A percentile compares a stretch with the other conserved stretches of the same genome.
phyloP scores from a whole-genome alignment of 768 basidiomycete species.

The Hebeloma cylindrosporum region DNA sequence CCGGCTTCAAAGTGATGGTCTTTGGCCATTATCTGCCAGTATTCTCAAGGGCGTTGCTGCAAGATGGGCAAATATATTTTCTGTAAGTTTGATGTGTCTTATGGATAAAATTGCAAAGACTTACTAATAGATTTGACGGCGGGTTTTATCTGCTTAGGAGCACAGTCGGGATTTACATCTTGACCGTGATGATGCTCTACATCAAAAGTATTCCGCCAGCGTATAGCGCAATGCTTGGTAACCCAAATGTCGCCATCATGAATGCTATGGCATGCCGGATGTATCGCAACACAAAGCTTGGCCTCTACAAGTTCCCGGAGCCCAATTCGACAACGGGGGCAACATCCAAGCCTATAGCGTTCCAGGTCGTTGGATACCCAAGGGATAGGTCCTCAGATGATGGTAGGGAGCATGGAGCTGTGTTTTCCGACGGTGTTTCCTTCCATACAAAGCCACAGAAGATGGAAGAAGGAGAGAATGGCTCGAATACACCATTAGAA shows the following conservation, averaged over 20 bases:
- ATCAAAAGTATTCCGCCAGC: background rate
- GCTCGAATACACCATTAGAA: no score
- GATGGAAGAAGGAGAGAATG: no score
- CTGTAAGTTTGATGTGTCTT: slow-evolving; percentile 24
- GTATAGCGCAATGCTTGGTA: slow-evolving; percentile 5
- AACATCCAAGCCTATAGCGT: no score
- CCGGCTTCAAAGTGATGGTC: slow-evolving; percentile 13
- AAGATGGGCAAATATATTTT: slow-evolving; percentile 34
- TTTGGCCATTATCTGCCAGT: slow-evolving; percentile 26
- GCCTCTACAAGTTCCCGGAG: background rate
- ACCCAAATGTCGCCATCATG: slow-evolving; percentile 15
- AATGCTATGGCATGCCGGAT: slow-evolving; percentile 18
- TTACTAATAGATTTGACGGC: no score
- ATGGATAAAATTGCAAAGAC: background rate
- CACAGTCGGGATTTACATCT: slow-evolving; percentile 6
- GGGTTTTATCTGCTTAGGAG: slow-evolving; percentile 3
- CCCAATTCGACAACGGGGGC: no score
- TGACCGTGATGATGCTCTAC: slow-evolving; percentile 12
- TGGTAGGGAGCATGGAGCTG: no score
- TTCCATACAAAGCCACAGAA: no score
- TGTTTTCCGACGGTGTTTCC: no score
- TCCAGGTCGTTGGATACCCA: no score
- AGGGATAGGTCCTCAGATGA: no score
- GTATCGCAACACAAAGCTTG: slow-evolving; percentile 17
- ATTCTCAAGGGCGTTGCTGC: slow-evolving; percentile 26